phyloP scores from a whole-genome alignment of 164 flowering plant genomes.

The Annona cherimola region DNA sequence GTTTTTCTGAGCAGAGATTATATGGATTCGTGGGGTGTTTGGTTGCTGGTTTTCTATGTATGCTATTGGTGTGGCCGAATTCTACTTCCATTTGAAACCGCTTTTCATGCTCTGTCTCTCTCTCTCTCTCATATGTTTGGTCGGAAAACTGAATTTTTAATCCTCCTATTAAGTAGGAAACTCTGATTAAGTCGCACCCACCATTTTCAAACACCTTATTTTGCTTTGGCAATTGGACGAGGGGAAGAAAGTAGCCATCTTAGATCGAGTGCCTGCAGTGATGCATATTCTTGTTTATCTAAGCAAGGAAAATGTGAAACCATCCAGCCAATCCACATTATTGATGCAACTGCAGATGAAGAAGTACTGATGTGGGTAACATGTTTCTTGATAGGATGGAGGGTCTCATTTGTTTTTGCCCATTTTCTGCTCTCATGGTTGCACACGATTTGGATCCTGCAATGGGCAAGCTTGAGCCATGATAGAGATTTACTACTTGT shows the following conservation, averaged over 20 bases:
- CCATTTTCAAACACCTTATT: neutral
- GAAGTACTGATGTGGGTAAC: too few relatives aligned
- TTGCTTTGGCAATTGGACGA: neutral
- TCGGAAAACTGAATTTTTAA: neutral
- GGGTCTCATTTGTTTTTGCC: too few relatives aligned
- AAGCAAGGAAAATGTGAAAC: too few relatives aligned
- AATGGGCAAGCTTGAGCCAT: too few relatives aligned
- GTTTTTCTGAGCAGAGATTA: conserved; percentile 43
- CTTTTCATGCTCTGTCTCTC: neutral
- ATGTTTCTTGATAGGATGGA: too few relatives aligned
- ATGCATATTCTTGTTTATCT: too few relatives aligned
- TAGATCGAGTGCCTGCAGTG: too few relatives aligned
- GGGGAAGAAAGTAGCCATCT: neutral
- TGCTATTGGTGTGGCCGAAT: conserved; percentile 49
- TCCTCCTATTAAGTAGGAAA: neutral
- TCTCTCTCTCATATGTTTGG: neutral
- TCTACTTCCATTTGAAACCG: neutral
- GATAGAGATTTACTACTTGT: too few relatives aligned
- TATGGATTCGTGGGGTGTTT: conserved; percentile 64
- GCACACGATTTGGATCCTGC: too few relatives aligned
- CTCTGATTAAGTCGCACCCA: neutral
- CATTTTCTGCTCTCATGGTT: too few relatives aligned
- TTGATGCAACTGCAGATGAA: too few relatives aligned
- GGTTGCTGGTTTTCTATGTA: conserved; percentile 45
- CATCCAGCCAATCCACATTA: too few relatives aligned